Evolutionary conservation across 805 yeast species (phyloP).

Genomic region (Pichia cabralensis): DNA sequence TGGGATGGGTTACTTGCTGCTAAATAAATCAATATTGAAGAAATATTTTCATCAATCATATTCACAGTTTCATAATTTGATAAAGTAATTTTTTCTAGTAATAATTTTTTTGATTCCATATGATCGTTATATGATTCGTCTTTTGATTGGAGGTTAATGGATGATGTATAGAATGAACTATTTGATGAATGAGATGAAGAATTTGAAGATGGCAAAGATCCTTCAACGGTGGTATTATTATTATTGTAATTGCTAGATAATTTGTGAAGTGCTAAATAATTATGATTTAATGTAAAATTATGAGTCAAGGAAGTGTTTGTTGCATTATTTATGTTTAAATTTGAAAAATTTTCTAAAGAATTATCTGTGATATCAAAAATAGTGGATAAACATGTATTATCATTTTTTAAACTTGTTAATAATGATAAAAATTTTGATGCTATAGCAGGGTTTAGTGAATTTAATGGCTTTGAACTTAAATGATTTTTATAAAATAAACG

Average conservation of each 20-base stretch:
- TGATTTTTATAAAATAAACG: background rate
- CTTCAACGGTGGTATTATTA: too few species aligned
- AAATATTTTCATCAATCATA: conserved; percentile 30
- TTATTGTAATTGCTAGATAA: too few species aligned
- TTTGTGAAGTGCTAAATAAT: too few species aligned
- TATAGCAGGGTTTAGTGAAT: background rate
- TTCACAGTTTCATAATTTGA: conserved; percentile 16
- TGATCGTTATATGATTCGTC: too few species aligned
- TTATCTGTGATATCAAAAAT: conserved; percentile 3
- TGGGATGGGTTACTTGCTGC: conserved; percentile 43
- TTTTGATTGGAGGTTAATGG: conserved; percentile 1
- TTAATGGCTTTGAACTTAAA: conserved; percentile 1
- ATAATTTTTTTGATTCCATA: conserved; percentile 8
- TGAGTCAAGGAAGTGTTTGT: too few species aligned
- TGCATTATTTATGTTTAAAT: background rate
- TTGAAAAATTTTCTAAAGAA: too few species aligned
- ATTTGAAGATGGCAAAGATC: too few species aligned
- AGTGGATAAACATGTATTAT: conserved; percentile 2
- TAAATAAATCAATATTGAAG: conserved; percentile 33
- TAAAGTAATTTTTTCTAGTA: conserved; percentile 1
- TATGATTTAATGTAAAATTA: too few species aligned
- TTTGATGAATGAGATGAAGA: background rate
- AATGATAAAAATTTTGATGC: conserved; percentile 1
- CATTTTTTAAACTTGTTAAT: conserved; percentile 4
- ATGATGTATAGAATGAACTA: too few species aligned